Evolutionary conservation across 2,329 filamentous ascomycete genomes (phyloP).

Genomic region (Colletotrichum echinochloae): DNA sequence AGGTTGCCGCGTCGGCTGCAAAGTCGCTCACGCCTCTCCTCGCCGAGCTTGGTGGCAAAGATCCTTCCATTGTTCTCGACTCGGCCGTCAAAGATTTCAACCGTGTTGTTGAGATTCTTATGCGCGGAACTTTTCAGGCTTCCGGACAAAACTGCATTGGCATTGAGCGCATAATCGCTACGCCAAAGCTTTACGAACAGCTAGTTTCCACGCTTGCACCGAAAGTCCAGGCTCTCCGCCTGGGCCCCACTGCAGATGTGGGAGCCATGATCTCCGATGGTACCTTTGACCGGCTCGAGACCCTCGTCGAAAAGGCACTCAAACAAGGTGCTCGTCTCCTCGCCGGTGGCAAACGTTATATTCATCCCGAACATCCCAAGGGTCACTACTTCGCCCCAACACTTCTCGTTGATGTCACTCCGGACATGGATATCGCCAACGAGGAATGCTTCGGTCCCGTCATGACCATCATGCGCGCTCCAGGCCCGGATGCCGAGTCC

Average conservation of each 20-base stretch:
- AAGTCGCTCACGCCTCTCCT: conserved; percentile 88
- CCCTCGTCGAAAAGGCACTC: conserved; percentile 82
- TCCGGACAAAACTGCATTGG: conserved; percentile 98
- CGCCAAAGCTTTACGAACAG: conserved; percentile 79
- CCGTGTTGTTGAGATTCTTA: conserved; percentile 82
- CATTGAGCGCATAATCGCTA: conserved; percentile 90
- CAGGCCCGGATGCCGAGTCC: conserved; percentile 67
- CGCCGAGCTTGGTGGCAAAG: conserved; percentile 94
- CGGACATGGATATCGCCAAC: conserved; percentile 86
- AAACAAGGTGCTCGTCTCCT: conserved; percentile 82
- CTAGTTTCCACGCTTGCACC: conserved; percentile 79
- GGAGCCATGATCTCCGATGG: conserved; percentile 89
- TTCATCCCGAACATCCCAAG: conserved; percentile 77
- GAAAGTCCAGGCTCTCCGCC: conserved; percentile 78
- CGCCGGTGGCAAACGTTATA: conserved; percentile 78
- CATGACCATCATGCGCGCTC: conserved; percentile 84
- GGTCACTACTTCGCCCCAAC: conserved; percentile 96
- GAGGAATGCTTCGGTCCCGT: conserved; percentile 95
- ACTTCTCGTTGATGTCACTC: conserved; percentile 88
- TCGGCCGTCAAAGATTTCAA: conserved; percentile 75
- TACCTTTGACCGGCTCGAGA: conserved; percentile 81
- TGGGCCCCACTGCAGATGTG: conserved; percentile 84
- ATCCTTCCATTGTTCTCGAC: conserved; percentile 90
- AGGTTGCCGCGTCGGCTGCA: conserved; percentile 88
- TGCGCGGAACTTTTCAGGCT: conserved; percentile 94